Base-by-base conservation (phyloP, 2,329 filamentous ascomycete genomes). In the Monosporascus sp. region DNA sequence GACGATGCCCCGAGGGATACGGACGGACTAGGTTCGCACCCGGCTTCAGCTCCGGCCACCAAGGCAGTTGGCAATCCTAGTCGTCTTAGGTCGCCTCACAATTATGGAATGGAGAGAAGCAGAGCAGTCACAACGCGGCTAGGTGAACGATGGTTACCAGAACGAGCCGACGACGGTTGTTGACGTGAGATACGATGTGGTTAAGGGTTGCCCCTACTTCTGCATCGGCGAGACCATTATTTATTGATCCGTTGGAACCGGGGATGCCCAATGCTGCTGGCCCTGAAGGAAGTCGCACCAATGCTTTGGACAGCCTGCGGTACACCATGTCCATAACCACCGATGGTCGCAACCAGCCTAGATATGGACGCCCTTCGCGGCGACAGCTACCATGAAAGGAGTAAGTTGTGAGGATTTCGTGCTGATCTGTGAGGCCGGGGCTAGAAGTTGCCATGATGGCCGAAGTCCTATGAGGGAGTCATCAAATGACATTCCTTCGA, bases 101-200 rank as follows among this genome's bases (percentile, higher is more conserved):
- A 71, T 56, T 80, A 75, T 1, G 74, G 70, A 16, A 76, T 70
- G 1, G 79, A 75, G 3, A 82, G 69, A 2, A 82, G 61, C 0
- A 79, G 79, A 41, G 70, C 74, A 1, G 77, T 76, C 0, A 82
- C 76, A 0, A 78, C 75, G 0, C 78, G 0, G 77, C 73, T 0
- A 79, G 79, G 57, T 83, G 80, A 45, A 82, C 82, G 56, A 82
- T 78, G 5, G 76, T 81, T 47, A 78, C 76, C 1, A 81, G 68
- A 57, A 82, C 79, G 1, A 78, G 82, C 60, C 82, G 78, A 56
- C 83, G 79, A 61, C 81, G 83, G 59, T 82, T 78, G 53, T 82
- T 76, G 3, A 81, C 76, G 55, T 82, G 78, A 31, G 75, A 79
- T 14, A 78, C 76, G 44, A 82, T 80, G 26, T 79, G 79, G 55